Conservation (phyloP, 2,329 filamentous ascomycete genomes). For the Ophiosphaerella herpotricha region DNA sequence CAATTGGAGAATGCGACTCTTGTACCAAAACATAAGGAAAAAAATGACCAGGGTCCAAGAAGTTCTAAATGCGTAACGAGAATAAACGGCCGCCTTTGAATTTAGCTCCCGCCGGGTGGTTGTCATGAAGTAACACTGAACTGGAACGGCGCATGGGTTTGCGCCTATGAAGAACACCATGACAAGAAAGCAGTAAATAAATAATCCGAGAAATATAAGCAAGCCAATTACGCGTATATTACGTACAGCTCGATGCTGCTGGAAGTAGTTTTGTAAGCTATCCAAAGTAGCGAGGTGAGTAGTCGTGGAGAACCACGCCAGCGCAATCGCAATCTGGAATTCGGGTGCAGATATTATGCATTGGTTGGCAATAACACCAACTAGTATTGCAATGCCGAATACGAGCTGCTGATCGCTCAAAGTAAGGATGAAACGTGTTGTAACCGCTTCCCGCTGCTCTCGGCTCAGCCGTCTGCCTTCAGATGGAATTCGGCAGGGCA, state of each 20-base stretch:
- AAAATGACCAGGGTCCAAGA: no score
- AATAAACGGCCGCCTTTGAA: no score
- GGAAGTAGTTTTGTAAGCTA: conserved; percentile 20
- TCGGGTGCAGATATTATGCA: conserved; percentile 21
- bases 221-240: conserved; percentile 4
- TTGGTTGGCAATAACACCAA: conserved; percentile 20
- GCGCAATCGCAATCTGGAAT: conserved; percentile 16
- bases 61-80: no score
- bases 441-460: conserved; percentile 14
- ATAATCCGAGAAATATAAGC: conserved; percentile 1
- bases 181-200: conserved; percentile 7
- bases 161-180: not conserved
- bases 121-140: no score
- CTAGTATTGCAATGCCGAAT: conserved; percentile 24
- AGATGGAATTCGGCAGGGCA: no score
- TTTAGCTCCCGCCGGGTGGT: no score
- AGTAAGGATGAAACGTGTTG: conserved; percentile 27
- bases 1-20: no score
- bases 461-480: not conserved
- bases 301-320: conserved; percentile 31
- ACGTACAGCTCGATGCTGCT: conserved; percentile 5
- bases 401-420: conserved; percentile 32
- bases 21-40: no score
- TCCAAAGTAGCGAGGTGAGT: conserved; percentile 27
- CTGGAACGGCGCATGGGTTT: no score